Conservation (phyloP, 805 yeast species). For the Wickerhamiella slavikovae region DNA sequence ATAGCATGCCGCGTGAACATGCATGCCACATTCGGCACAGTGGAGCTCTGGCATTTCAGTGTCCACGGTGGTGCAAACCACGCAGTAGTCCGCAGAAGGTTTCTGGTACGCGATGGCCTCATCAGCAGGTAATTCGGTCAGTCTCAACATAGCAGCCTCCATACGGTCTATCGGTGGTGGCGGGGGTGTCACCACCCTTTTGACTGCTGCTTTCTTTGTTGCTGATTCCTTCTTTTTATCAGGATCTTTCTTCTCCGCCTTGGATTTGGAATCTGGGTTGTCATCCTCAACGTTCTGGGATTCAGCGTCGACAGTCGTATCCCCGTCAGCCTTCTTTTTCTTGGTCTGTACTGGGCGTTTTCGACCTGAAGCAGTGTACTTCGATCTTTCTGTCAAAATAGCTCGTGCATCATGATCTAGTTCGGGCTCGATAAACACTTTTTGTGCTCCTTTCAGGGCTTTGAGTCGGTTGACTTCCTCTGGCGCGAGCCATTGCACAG, state of each 20-base stretch:
- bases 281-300: constrained; percentile 2
- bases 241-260: neutral
- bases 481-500: constrained; percentile 71
- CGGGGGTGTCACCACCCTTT: no score
- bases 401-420: constrained; percentile 28
- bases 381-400: constrained; percentile 14
- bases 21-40: constrained; percentile 48
- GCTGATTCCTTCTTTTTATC: no score
- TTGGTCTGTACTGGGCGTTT: no score
- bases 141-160: neutral
- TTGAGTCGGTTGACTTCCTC: constrained; percentile 33
- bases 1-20: constrained; percentile 51
- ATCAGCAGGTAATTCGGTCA: neutral
- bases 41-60: constrained; percentile 23
- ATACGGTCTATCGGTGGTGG: no score
- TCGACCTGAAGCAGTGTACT: constrained; percentile 5
- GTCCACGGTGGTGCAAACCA: constrained; percentile 31
- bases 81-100: constrained; percentile 24
- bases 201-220: no score
- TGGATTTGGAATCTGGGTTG: neutral
- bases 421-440: constrained; percentile 42
- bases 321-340: no score
- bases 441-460: constrained; percentile 26
- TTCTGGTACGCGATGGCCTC: neutral
- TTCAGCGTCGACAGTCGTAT: no score